Evolutionary conservation across 1,139 yeast species (phyloP).

Genomic region (Kodamaea anthophila): DNA sequence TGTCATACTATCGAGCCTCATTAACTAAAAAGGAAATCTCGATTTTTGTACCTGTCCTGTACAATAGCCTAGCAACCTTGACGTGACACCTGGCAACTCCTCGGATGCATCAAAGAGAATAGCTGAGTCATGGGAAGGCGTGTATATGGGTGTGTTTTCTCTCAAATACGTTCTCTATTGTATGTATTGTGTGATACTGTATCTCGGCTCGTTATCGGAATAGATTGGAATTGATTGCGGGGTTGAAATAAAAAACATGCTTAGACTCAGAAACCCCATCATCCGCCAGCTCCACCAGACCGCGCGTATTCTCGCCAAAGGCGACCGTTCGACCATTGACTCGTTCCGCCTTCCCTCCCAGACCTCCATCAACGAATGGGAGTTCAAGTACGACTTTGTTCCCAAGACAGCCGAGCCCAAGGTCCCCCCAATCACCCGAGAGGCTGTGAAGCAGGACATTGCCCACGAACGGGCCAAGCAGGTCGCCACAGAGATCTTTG

Average conservation of each 20-base stretch:
- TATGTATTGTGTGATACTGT: no score
- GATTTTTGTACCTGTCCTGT: no score
- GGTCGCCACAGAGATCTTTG: constrained; percentile 38
- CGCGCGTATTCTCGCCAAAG: constrained; percentile 23
- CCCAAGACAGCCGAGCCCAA: constrained; percentile 42
- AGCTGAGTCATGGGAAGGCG: no score
- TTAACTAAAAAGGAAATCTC: no score
- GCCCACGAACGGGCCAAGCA: constrained; percentile 36
- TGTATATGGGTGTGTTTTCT: no score
- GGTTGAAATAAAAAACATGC: constrained; percentile 1
- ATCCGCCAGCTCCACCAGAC: neutral
- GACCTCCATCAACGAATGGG: constrained; percentile 44
- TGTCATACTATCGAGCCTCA: no score
- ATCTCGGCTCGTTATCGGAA: no score
- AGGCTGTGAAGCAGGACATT: constrained; percentile 46
- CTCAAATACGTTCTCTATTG: no score
- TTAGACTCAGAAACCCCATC: constrained; percentile 4
- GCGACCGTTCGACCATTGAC: constrained; percentile 43
- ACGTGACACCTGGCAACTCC: no score
- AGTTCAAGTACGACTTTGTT: constrained; percentile 46
- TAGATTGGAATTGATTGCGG: no score
- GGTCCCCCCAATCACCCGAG: constrained; percentile 47
- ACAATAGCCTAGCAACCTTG: no score
- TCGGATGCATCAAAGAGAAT: no score
- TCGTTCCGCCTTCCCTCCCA: constrained; percentile 42